A percentile compares a stretch with the other conserved stretches of the same genome.
phyloP scores from a whole-genome alignment of 768 basidiomycete genomes.

The Phallus indusiatus region DNA sequence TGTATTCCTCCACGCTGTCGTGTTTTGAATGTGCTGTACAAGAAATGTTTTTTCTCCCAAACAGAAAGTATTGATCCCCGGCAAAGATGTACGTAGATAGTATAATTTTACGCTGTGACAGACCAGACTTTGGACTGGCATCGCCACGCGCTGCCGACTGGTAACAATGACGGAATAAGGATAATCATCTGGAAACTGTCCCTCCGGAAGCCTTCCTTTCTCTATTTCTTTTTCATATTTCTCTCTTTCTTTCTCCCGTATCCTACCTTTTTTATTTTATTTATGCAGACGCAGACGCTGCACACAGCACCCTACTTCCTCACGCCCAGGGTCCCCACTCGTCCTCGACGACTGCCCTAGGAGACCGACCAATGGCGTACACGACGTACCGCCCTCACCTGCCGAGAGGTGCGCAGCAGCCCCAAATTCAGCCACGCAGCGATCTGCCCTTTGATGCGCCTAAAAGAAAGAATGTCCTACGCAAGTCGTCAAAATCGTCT shows the following conservation, averaged over 20 bases:
- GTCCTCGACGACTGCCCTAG: not conserved
- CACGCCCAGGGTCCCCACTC: not conserved
- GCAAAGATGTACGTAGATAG: too few relatives aligned
- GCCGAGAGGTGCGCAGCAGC: not conserved
- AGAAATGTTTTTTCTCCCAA: too few relatives aligned
- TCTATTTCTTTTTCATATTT: too few relatives aligned
- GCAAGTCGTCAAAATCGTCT: not conserved
- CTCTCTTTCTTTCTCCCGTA: too few relatives aligned
- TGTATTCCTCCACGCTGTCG: too few relatives aligned
- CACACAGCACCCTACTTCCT: not conserved
- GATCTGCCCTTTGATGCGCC: not conserved
- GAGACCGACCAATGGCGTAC: not conserved
- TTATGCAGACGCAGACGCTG: not conserved
- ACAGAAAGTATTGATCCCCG: too few relatives aligned
- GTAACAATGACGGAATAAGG: not conserved
- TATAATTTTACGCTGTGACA: not conserved
- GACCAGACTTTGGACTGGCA: not conserved
- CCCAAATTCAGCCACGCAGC: not conserved
- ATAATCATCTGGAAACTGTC: not conserved
- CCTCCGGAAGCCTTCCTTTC: not conserved
- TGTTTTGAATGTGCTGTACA: too few relatives aligned
- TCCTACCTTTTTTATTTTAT: not conserved
- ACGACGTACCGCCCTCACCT: not conserved
- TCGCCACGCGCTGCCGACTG: not conserved
- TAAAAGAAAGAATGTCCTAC: not conserved